Evolutionary conservation across 2,329 filamentous ascomycete species (phyloP), one percentile per base, ranked within the genome.

Genomic region (Aureobasidium sp.): DNA sequence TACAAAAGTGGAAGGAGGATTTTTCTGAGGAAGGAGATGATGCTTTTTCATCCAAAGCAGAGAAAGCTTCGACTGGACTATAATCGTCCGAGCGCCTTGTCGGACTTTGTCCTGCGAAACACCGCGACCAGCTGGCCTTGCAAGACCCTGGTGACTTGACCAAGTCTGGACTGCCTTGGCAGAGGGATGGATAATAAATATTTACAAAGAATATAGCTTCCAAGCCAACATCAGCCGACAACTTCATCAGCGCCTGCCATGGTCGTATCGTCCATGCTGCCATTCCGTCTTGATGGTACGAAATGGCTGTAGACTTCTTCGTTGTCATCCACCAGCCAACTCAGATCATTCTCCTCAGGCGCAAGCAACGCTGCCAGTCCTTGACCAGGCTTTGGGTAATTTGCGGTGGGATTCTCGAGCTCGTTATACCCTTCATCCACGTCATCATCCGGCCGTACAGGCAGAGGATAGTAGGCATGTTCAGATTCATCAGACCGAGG

Each of bases 301-400:
- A 63, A 34, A 44, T 65, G 64, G 6, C 55, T 63, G 56, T 65
- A 65, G 17, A 65, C 64, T 36, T 63, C 61, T 27, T 74, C 69
- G 44, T 81, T 79, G 55, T 85, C 82, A 66, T 88, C 86, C 8
- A 84, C 80, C 27, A 88, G 71, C 76, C 85, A 86, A 62, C 84
- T 78, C 42, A 86, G 67, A 69, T 88, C 85, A 29, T 84, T 80
- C 20, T 77, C 78, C 65, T 87, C 82, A 0, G 80, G 78, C 7
- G 81, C 78, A 22, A 87, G 69, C 27, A 78, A 80, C 8, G 67
- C 69, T 65, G 76, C 77, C 6, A 88, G 75, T 1, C 86, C 86
- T 61, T 85, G 80, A 1, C 86, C 86, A 7, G 85, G 77, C 65
- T 81, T 81, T 0, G 85, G 85, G 66, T 88, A 88, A 47, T 85